Base-by-base conservation (phyloP, 257 asterid genomes). In the Verbena officinalis region DNA sequence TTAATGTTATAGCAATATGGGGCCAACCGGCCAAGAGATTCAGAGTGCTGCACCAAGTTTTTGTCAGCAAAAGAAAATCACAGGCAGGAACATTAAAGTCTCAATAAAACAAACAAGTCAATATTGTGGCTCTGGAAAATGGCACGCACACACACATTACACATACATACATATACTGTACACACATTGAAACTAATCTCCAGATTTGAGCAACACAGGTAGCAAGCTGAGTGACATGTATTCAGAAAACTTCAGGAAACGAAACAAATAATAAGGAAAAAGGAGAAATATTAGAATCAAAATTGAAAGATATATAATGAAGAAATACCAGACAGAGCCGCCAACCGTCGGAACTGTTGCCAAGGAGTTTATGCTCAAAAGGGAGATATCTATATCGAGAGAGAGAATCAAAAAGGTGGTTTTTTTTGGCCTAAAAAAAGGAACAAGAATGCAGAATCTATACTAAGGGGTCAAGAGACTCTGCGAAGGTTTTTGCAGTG, bases 271-370 rank as follows among this genome's bases (percentile, higher is more conserved):
- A n/a, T n/a, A n/a, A n/a, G n/a, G n/a, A n/a, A n/a, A n/a, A n/a
- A n/a, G n/a, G 39, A 46, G 13, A 20, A 40, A 43, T 30, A 31
- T 9, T 42, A 46, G 42, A 55, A 40, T 46, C 56, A 60, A 45
- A 44, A 24, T 53, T 71, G 39, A 61, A 27, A 27, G 33, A 27
- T 2, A 27, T 27, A 5, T 2, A 27, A 5, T 27, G 33, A 27
- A 27, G 4, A 27, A 27, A 2, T 27, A 61, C 73, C 74, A 39
- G 56, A 57, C 13, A 15, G 48, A 9, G 59, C 51, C 39, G 8
- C 48, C 44, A 33, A 6, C 40, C 67, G 55, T 42, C 20, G 19
- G 46, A 44, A 13, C 23, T 67, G 23, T 31, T 21, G 59, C 53
- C 64, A 13, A 55, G 12, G 71, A 20, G 27, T 19, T 10, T 11